Evolutionary conservation across 371 early-diverging fungal species (phyloP).

Genomic region (Mortierella sp.): DNA sequence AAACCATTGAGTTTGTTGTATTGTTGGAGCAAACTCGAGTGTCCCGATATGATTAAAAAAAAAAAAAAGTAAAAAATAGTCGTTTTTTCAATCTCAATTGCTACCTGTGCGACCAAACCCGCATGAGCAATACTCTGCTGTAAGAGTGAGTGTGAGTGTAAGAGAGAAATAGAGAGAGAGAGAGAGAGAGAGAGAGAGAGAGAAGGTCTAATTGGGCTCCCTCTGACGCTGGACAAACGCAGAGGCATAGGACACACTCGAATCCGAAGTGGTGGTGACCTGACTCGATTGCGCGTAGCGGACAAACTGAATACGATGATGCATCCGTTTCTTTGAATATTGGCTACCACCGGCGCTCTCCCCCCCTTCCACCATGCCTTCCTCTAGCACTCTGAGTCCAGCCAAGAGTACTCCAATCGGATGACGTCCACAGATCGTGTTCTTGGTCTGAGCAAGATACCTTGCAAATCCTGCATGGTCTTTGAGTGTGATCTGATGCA

Average conservation of each 20-base stretch:
- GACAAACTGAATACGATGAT: conserved; percentile 69
- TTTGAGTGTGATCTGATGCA: conserved; percentile 74
- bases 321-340: conserved; percentile 16
- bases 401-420: conserved; percentile 87
- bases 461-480: conserved; percentile 67
- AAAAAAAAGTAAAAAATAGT: neutral
- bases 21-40: no score
- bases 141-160: no score
- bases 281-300: conserved; percentile 87
- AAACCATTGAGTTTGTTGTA: no score
- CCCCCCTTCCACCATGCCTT: conserved; percentile 4
- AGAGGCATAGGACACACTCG: conserved; percentile 82
- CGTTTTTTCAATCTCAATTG: neutral
- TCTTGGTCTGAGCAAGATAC: conserved; percentile 80
- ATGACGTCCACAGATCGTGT: conserved; percentile 95
- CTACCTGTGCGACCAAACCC: no score
- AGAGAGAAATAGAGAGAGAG: no score
- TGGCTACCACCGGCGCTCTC: conserved; percentile 3
- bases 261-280: conserved; percentile 61
- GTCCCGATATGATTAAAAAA: neutral
- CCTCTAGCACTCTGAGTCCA: conserved; percentile 57
- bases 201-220: neutral
- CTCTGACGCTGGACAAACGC: conserved; percentile 38
- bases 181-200: neutral
- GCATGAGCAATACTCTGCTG: no score